Conservation (phyloP, 495 filamentous ascomycete genomes). For the Aspergillus panamensis region DNA sequence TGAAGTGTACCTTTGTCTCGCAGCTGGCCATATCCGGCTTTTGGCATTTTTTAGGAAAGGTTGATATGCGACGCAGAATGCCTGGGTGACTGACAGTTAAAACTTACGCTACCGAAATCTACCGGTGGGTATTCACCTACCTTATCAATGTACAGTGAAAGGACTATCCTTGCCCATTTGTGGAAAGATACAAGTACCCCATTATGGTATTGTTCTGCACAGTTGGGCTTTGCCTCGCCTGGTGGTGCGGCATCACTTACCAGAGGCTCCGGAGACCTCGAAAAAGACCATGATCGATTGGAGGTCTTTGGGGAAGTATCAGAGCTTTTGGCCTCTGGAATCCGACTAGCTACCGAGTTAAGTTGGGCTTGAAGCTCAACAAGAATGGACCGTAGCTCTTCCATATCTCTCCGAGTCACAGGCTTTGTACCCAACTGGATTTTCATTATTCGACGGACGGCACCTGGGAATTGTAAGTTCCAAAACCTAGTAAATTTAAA, state of each 20-base stretch:
- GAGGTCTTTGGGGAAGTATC: constrained; percentile 18
- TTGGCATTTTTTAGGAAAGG: constrained; percentile 55
- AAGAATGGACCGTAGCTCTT: constrained; percentile 43
- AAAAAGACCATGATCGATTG: constrained; percentile 28
- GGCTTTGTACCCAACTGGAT: constrained; percentile 47
- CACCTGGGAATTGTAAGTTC: constrained; percentile 30
- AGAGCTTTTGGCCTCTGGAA: constrained; percentile 27
- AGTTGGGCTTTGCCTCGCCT: constrained; percentile 37
- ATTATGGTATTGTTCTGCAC: constrained; percentile 45
- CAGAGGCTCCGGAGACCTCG: constrained; percentile 30
- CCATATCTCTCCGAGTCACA: constrained; percentile 43
- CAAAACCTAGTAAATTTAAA: background rate
- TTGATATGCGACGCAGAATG: constrained; percentile 54
- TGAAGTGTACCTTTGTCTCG: constrained; percentile 44
- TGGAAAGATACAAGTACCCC: constrained; percentile 44
- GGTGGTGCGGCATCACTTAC: constrained; percentile 33
- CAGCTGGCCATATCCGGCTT: constrained; percentile 51
- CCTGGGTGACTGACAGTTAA: constrained; percentile 21
- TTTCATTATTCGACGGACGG: constrained; percentile 42
- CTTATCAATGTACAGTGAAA: constrained; percentile 47
- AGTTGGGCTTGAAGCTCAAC: constrained; percentile 44
- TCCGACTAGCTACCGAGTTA: constrained; percentile 42
- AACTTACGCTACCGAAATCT: background rate
- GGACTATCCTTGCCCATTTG: constrained; percentile 46
- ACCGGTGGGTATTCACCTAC: constrained; percentile 16